A percentile compares a stretch with the other conserved stretches of the same genome.
phyloP scores from a whole-genome alignment of 2,329 filamentous ascomycete species.

The Colletotrichum karsti region DNA sequence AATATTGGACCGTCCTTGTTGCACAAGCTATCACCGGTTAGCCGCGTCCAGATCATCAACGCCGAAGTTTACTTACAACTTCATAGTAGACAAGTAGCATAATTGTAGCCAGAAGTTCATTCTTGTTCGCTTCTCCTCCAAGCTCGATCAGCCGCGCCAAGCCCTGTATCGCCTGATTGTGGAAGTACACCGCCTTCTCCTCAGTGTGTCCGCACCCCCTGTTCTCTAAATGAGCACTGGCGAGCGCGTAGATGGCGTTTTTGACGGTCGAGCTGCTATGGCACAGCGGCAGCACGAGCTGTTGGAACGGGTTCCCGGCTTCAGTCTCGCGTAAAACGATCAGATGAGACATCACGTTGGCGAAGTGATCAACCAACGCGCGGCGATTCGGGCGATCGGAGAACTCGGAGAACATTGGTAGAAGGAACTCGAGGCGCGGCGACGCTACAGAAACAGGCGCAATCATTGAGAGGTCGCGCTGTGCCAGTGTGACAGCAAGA shows the following conservation, averaged over 20 bases:
- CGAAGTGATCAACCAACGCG: constrained; percentile 68
- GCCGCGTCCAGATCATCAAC: background rate
- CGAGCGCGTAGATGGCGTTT: constrained; percentile 85
- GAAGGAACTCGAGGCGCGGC: constrained; percentile 58
- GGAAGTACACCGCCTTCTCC: constrained; percentile 67
- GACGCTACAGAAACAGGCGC: constrained; percentile 45
- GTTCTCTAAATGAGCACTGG: constrained; percentile 84
- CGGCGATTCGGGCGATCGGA: constrained; percentile 62
- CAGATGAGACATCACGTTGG: constrained; percentile 70
- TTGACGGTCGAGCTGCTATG: constrained; percentile 68
- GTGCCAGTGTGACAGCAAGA: constrained; percentile 26
- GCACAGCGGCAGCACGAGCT: constrained; percentile 68
- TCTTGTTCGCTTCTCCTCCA: constrained; percentile 57
- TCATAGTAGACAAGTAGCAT: constrained; percentile 72
- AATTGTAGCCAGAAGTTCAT: constrained; percentile 68
- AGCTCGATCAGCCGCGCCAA: constrained; percentile 65
- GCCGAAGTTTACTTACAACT: constrained; percentile 56
- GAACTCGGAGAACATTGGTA: constrained; percentile 66
- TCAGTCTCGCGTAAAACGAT: constrained; percentile 70
- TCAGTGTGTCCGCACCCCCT: constrained; percentile 51
- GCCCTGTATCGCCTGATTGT: constrained; percentile 67
- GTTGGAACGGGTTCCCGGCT: constrained; percentile 69
- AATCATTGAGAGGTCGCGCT: constrained; percentile 38
- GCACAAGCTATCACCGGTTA: constrained; percentile 60
- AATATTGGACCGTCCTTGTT: constrained; percentile 66